phyloP scores from a whole-genome alignment of 371 early-diverging fungal genomes.

The Mucor plumbeus region DNA sequence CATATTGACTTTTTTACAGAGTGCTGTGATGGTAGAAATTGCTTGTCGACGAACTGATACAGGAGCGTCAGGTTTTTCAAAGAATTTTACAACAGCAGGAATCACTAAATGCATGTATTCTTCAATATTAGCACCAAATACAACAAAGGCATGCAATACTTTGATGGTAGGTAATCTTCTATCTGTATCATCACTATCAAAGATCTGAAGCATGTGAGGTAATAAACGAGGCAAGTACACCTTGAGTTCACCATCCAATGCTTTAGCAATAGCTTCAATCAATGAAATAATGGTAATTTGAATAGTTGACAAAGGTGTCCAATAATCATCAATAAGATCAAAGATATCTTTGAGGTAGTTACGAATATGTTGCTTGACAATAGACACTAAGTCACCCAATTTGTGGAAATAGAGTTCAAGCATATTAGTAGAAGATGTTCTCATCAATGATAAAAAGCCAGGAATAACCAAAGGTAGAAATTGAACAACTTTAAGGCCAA shows the following conservation, averaged over 20 bases:
- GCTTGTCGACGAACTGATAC: slow-evolving; percentile 73
- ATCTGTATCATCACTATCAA: slow-evolving; percentile 84
- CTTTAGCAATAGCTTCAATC: slow-evolving; percentile 86
- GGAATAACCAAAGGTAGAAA: slow-evolving; percentile 81
- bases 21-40: slow-evolving; percentile 78
- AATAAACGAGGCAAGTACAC: slow-evolving; percentile 75
- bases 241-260: slow-evolving; percentile 90
- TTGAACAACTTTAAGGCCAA: slow-evolving; percentile 83
- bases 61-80: slow-evolving; percentile 78
- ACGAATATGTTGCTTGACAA: slow-evolving; percentile 90
- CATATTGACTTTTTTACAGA: slow-evolving; percentile 85
- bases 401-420: slow-evolving; percentile 93
- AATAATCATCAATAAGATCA: slow-evolving; percentile 78
- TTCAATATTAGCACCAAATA: slow-evolving; percentile 90
- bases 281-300: slow-evolving; percentile 84
- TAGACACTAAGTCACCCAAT: slow-evolving; percentile 81
- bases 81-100: slow-evolving; percentile 83
- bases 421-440: slow-evolving; percentile 75
- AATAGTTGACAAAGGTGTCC: slow-evolving; percentile 74
- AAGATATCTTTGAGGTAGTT: slow-evolving; percentile 85
- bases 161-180: slow-evolving; percentile 73
- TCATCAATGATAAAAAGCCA: slow-evolving; percentile 75
- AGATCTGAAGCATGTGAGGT: slow-evolving; percentile 70
- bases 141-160: slow-evolving; percentile 84
- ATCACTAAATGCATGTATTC: slow-evolving; percentile 93